Conservation (phyloP, 1,284 basidiomycete species). For the Coniferiporia weirii region DNA sequence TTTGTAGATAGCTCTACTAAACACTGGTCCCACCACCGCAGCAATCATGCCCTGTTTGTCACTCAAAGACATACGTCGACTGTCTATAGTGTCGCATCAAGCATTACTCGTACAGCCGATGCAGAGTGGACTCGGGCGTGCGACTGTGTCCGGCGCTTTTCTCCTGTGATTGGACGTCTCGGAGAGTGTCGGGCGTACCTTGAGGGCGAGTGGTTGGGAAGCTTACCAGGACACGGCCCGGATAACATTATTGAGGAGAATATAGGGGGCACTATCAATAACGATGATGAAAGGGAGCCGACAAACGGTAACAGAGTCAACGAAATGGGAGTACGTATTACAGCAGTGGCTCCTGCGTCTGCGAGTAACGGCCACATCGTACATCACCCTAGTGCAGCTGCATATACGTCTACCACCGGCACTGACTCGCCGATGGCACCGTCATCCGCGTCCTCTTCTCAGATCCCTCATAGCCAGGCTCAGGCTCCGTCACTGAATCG, state of each 20-base stretch:
- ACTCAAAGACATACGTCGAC: slow-evolving; percentile 55
- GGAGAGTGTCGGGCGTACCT: slow-evolving; percentile 68
- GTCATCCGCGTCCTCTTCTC: slow-evolving; percentile 5
- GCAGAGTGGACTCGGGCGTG: slow-evolving; percentile 71
- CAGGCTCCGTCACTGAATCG: slow-evolving; percentile 1
- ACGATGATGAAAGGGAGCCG: background rate
- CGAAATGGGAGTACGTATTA: slow-evolving; percentile 11
- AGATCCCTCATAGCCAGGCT: background rate
- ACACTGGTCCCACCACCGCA: slow-evolving; percentile 26
- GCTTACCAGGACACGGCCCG: slow-evolving; percentile 49
- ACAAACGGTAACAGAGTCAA: background rate
- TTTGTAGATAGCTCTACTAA: slow-evolving; percentile 6
- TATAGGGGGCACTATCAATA: background rate
- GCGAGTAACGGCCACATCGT: background rate
- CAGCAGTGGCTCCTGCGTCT: background rate
- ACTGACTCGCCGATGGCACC: background rate
- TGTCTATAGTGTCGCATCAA: slow-evolving; percentile 56
- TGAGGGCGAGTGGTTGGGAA: slow-evolving; percentile 65
- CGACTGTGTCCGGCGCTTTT: slow-evolving; percentile 60
- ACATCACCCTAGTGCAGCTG: slow-evolving; percentile 2
- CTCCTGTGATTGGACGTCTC: slow-evolving; percentile 59
- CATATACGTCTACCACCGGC: background rate
- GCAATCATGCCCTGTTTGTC: slow-evolving; percentile 60
- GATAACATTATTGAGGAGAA: background rate
- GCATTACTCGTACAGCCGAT: slow-evolving; percentile 63